Conservation (phyloP, 73 alveolate genomes). For the Paraurostyla sp. region DNA sequence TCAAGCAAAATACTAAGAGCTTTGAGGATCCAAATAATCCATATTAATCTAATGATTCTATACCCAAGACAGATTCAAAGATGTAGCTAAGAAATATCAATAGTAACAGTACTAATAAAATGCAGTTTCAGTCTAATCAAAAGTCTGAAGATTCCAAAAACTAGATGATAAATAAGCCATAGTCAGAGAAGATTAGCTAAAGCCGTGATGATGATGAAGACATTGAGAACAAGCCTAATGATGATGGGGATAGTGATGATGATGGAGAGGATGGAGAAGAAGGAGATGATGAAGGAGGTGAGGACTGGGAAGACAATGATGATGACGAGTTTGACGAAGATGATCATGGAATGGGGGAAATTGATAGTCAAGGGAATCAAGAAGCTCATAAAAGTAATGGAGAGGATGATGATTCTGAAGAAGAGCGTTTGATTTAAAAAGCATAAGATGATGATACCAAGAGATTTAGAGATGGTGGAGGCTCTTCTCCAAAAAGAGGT, state of each 20-base stretch:
- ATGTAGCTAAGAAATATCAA: too few relatives aligned
- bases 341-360: not conserved
- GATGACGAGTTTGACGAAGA: too few relatives aligned
- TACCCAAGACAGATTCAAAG: too few relatives aligned
- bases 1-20: conserved; percentile 32
- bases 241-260: conserved; percentile 39
- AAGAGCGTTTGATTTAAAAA: not conserved
- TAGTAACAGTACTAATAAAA: too few relatives aligned
- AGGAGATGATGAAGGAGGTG: conserved; percentile 28
- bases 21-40: too few relatives aligned
- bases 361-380: not conserved
- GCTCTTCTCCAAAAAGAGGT: too few relatives aligned
- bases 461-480: too few relatives aligned
- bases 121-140: not conserved
- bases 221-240: not conserved
- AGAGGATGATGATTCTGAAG: not conserved
- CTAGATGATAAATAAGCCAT: not conserved
- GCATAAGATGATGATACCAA: conserved; percentile 51
- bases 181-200: not conserved
- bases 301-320: conserved; percentile 29
- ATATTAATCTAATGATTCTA: too few relatives aligned
- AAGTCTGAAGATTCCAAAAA: conserved; percentile 9
- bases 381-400: not conserved
- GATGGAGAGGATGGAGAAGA: conserved; percentile 45
- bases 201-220: conserved; percentile 50